A percentile compares a stretch with the other conserved stretches of the same genome.
Conservation (phyloP, 2,329 filamentous ascomycete genomes). For the Ophiostoma novo-ulmi region DNA sequence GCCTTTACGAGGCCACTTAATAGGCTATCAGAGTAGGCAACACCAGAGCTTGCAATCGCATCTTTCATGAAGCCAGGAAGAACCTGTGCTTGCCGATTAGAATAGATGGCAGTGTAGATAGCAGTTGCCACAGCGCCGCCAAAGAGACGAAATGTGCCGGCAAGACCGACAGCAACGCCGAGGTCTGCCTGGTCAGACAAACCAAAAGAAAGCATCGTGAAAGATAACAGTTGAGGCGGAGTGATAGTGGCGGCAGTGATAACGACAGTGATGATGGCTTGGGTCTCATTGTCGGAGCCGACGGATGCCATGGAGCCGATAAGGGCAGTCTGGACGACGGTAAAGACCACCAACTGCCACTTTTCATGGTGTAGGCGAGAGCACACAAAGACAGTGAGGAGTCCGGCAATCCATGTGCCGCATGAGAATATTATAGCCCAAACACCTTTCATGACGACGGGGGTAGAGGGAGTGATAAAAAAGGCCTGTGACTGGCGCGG, state of each 20-base stretch:
- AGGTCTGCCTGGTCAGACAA: conserved; percentile 36
- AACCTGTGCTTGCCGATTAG: conserved; percentile 31
- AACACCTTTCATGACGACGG: conserved; percentile 30
- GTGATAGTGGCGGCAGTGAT: conserved; percentile 33
- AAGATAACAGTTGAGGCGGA: conserved; percentile 31
- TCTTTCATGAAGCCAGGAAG: conserved; percentile 26
- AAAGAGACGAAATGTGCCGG: conserved; percentile 33
- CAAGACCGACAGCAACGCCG: conserved; percentile 35
- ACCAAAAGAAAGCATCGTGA: conserved; percentile 31
- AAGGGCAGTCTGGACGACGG: conserved; percentile 34
- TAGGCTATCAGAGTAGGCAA: neutral
- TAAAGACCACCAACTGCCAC: conserved; percentile 37
- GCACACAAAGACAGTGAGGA: conserved; percentile 32
- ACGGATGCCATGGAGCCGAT: conserved; percentile 36
- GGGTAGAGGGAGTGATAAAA: conserved; percentile 32
- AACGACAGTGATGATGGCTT: conserved; percentile 36
- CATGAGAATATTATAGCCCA: conserved; percentile 33
- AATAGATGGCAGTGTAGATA: conserved; percentile 37
- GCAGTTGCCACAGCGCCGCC: conserved; percentile 37
- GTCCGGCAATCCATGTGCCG: conserved; percentile 33
- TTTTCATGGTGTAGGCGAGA: conserved; percentile 35
- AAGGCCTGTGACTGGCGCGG: conserved; percentile 40
- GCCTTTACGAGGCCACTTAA: conserved; percentile 32
- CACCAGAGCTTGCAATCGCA: neutral
- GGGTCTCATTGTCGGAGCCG: conserved; percentile 32